Percentiles rank a stretch among this genome's conserved stretches.
Evolutionary conservation across 192 early-diverging fungal species (phyloP).

Genomic region (Coemansia biformis): DNA sequence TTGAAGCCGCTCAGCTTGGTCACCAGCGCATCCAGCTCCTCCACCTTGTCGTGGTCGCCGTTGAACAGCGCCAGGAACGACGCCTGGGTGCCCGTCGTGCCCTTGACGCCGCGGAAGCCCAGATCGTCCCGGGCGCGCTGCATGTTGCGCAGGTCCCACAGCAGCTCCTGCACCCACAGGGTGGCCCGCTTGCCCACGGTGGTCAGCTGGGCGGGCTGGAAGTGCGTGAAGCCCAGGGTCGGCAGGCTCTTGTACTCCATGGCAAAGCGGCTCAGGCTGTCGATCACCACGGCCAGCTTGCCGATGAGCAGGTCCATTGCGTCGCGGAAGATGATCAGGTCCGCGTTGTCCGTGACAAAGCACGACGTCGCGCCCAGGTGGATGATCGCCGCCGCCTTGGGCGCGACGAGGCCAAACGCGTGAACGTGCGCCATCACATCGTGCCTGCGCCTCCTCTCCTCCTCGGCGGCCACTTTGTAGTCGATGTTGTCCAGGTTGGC

Average conservation of each 20-base stretch:
- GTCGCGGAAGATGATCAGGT: constrained; percentile 94
- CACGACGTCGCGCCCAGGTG: constrained; percentile 98
- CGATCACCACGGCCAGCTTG: constrained; percentile 82
- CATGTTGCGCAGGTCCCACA: constrained; percentile 95
- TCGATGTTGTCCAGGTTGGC: constrained; percentile 84
- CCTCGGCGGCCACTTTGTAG: constrained; percentile 77
- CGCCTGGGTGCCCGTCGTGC: constrained; percentile 97
- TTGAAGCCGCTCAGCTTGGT: constrained; percentile 83
- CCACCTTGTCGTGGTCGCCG: constrained; percentile 90
- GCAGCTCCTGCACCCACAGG: constrained; percentile 93
- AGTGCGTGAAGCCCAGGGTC: constrained; percentile 97
- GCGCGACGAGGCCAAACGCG: constrained; percentile 81
- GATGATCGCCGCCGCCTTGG: constrained; percentile 88
- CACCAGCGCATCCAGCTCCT: constrained; percentile 85
- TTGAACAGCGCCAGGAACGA: constrained; percentile 95
- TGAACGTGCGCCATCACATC: constrained; percentile 99
- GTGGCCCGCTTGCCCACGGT: constrained; percentile 97
- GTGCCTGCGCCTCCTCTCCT: constrained; percentile 91
- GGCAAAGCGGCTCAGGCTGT: constrained; percentile 76
- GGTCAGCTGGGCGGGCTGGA: constrained; percentile 97
- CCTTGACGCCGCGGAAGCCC: constrained; percentile 93
- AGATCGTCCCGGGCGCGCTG: constrained; percentile 81
- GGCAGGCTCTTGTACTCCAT: constrained; percentile 75
- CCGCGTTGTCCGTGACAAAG: constrained; percentile 99
- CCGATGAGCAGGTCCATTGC: constrained; percentile 85